Base-by-base conservation (phyloP, 2,329 filamentous ascomycete species). In the Hypoxylon sp. region DNA sequence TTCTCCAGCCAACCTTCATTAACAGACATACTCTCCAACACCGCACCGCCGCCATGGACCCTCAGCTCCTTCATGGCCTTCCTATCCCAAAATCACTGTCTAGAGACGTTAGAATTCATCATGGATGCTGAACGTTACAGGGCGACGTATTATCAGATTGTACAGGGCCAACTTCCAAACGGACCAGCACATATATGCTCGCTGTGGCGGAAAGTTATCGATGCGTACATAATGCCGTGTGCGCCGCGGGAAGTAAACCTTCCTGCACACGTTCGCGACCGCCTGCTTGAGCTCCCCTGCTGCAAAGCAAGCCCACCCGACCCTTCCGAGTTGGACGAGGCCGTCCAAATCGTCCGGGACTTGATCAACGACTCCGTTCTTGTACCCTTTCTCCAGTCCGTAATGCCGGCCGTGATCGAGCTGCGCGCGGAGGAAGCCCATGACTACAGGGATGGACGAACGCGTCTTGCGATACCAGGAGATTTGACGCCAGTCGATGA, bases 301-400 rank as follows among this genome's bases (percentile, higher is more conserved):
- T 78, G 84, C 13, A 77, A 81, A 0, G 80, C 83, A 5, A 83
- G 88, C 0, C 93, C 94, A 6, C 90, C 90, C 4, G 80, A 87
- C 61, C 94, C 95, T 1, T 87, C 89, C 41, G 87, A 89, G 56
- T 82, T 99, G 15, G 91, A 96, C 63, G 86, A 91, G 52, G 93
- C 95, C 19, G 91, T 97, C 22, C 86, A 87, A 65, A 96, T 97
- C 64, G 92, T 97, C 41, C 94, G 94, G 76, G 95, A 98, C 71
- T 82, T 99, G 58, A 98, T 99, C 94, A 96, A 97, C 72, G 95
- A 98, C 76, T 97, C 94, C 3, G 92, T 98, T 0, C 83, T 98
- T 53, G 89, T 97, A 0, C 94, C 94, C 0, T 99, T 98, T 75
- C 84, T 98, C 56, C 94, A 97, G 66, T 86, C 85, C 0, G 79